Conservation (phyloP, 495 filamentous ascomycete genomes). For the Oleoguttula mirabilis region DNA sequence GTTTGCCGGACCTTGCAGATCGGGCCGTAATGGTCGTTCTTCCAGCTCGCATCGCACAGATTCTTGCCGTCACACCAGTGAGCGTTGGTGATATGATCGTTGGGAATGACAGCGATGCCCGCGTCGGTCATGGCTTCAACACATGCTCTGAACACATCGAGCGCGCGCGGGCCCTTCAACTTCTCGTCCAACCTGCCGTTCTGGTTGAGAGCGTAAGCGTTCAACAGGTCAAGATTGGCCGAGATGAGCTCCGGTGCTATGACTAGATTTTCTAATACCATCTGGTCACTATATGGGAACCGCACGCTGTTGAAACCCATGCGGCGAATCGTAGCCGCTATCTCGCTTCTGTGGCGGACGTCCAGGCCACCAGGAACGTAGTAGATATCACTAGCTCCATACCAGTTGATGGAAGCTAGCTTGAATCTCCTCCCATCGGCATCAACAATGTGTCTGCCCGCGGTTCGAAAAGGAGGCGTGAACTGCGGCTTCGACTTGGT, state of each 20-base stretch:
- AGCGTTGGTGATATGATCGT: conserved; percentile 50
- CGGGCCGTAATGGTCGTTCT: conserved; percentile 42
- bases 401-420: conserved; percentile 51
- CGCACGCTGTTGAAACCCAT: conserved; percentile 56
- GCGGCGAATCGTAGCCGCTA: conserved; percentile 38
- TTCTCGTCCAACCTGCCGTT: background rate
- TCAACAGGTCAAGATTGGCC: conserved; percentile 42
- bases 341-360: conserved; percentile 41
- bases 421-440: conserved; percentile 39
- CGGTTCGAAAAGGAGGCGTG: conserved; percentile 38
- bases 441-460: conserved; percentile 46
- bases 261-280: conserved; percentile 42
- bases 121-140: conserved; percentile 43
- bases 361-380: conserved; percentile 52
- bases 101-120: conserved; percentile 47
- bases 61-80: conserved; percentile 51
- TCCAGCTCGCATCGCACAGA: conserved; percentile 47
- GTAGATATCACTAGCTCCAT: conserved; percentile 47
- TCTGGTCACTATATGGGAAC: conserved; percentile 49
- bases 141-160: conserved; percentile 43
- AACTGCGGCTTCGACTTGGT: conserved; percentile 1
- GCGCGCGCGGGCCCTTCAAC: conserved; percentile 30
- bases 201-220: conserved; percentile 1
- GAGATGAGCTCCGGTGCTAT: conserved; percentile 36
- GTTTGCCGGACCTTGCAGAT: conserved; percentile 44